Percentiles rank a stretch among this genome's conserved stretches.
Conservation (phyloP, 495 filamentous ascomycete genomes). For the Geoglossum glabrum region DNA sequence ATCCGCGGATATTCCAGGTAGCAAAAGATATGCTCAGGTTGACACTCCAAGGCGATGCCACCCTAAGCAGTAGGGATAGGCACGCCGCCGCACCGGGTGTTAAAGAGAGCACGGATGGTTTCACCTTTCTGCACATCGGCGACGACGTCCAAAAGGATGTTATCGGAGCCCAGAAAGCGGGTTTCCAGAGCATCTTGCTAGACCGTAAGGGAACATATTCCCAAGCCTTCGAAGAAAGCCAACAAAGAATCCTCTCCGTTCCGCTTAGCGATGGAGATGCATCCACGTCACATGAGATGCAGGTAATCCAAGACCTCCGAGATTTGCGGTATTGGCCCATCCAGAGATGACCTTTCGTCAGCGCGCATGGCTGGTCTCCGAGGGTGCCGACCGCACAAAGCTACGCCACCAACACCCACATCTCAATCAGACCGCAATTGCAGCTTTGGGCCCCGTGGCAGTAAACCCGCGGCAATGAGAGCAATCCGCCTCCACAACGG, state of each 20-base stretch:
- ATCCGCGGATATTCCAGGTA: slow-evolving; percentile 38
- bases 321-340: neutral
- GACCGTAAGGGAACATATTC: neutral
- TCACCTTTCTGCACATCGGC: slow-evolving; percentile 42
- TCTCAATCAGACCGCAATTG: too few relatives aligned
- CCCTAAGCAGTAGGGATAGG: neutral
- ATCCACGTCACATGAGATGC: neutral
- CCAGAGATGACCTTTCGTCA: neutral
- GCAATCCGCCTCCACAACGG: neutral
- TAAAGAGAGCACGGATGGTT: slow-evolving; percentile 10
- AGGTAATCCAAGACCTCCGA: neutral
- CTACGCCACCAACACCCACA: neutral
- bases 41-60: slow-evolving; percentile 4
- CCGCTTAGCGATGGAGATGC: neutral
- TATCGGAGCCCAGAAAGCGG: slow-evolving; percentile 34
- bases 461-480: too few relatives aligned
- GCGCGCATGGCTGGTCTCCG: neutral
- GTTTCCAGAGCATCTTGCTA: slow-evolving; percentile 35
- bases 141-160: slow-evolving; percentile 47
- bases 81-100: neutral
- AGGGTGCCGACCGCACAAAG: neutral
- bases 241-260: neutral
- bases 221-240: neutral
- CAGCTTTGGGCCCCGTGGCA: too few relatives aligned
- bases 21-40: slow-evolving; percentile 23